Evolutionary conservation across 257 asterid genomes (phyloP).

Genomic region (Solanum virginianum): DNA sequence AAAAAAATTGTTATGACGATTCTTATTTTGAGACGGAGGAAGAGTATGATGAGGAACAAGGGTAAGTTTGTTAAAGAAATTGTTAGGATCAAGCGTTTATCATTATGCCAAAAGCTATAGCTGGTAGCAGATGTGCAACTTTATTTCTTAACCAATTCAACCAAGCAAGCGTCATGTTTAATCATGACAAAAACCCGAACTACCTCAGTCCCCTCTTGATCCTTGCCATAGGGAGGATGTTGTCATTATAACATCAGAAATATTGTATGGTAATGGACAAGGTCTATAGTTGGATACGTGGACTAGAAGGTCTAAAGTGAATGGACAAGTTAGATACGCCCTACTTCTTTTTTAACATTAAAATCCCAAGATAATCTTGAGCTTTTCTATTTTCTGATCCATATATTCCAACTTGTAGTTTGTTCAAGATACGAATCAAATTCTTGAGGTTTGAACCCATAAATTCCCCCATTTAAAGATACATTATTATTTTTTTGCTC

Average conservation of each 20-base stretch:
- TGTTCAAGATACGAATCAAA: neutral
- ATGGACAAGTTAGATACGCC: neutral
- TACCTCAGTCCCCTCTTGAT: no score
- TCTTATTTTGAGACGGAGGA: no score
- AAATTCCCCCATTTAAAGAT: neutral
- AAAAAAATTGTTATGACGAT: no score
- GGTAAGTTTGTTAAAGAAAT: neutral
- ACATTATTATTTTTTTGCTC: neutral
- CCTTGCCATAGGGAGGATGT: no score
- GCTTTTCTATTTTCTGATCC: neutral
- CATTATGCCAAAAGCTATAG: no score
- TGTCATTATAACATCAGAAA: neutral
- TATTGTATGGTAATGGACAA: neutral
- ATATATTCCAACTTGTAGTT: neutral
- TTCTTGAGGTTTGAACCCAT: neutral
- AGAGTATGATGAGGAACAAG: no score
- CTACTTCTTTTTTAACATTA: neutral
- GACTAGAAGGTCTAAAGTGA: neutral
- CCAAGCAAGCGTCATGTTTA: no score
- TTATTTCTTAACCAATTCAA: no score
- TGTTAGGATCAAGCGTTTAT: no score
- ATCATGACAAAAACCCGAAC: no score
- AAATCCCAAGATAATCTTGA: neutral
- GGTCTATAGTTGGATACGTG: neutral
- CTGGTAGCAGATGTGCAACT: accelerated